These are phyloP conservation scores for Trichosporon sp. DNA, from an alignment of 1,284 basidiomycete species.

Conservation along the genomic window DNA sequence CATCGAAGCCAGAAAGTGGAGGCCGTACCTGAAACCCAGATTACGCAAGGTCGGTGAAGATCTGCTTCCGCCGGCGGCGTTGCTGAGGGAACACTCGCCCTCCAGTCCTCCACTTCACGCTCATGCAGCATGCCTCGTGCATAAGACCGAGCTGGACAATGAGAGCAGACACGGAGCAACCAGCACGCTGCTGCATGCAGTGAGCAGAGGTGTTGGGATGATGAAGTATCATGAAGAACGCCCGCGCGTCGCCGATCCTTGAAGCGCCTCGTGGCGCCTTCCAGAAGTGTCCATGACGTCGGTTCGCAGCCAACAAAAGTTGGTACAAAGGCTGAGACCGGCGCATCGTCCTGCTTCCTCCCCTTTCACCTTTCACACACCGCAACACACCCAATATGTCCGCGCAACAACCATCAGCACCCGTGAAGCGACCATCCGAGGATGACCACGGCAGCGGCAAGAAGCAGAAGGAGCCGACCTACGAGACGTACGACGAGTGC, in stretches of 20 bases:
- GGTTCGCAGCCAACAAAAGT: neutral
- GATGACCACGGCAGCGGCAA: conserved; percentile 21
- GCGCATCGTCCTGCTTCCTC: neutral
- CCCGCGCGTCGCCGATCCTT: neutral
- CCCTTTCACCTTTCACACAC: neutral
- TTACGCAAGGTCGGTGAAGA: neutral
- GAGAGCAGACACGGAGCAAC: neutral
- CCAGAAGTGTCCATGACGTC: conserved; percentile 5
- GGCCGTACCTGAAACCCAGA: neutral
- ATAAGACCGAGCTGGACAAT: neutral
- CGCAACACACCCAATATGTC: neutral
- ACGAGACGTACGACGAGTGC: conserved; percentile 49
- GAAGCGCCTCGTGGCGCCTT: neutral
- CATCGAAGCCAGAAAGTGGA: neutral
- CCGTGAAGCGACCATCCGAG: conserved; percentile 13
- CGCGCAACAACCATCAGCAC: conserved; percentile 9
- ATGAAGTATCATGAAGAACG: neutral
- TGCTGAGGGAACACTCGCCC: neutral
- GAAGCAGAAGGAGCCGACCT: conserved; percentile 38
- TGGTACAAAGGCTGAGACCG: neutral
- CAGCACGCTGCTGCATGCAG: neutral
- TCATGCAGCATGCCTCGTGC: neutral
- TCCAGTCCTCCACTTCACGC: neutral
- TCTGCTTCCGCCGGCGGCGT: neutral
- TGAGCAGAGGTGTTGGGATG: neutral